Percentiles rank a stretch among this genome's conserved stretches.
These are phyloP conservation scores for Colletotrichum abscissum DNA, from an alignment of 2,329 filamentous ascomycete genomes.

Conservation along the genomic window DNA sequence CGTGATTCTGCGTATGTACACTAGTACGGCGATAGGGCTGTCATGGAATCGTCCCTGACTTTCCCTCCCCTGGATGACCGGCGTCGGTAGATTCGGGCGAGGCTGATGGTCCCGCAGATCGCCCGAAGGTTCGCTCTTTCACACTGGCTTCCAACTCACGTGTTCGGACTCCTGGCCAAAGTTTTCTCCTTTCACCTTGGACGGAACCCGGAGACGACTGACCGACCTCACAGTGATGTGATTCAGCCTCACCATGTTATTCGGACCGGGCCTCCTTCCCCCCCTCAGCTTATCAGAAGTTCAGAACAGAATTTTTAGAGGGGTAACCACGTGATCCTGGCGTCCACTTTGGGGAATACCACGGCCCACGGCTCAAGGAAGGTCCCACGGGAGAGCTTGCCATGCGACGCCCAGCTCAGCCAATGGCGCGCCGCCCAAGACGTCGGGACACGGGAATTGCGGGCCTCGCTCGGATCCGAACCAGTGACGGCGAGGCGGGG, in stretches of 20 bases:
- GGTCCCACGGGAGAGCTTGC: background rate
- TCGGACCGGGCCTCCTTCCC: slow-evolving; percentile 14
- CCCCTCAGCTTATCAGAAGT: background rate
- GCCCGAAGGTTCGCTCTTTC: background rate
- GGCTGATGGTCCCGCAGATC: slow-evolving; percentile 11
- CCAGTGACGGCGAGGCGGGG: slow-evolving; percentile 33
- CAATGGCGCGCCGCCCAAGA: slow-evolving; percentile 3
- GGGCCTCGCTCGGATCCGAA: slow-evolving; percentile 28
- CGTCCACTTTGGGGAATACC: background rate
- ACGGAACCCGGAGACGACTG: background rate
- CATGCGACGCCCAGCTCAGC: background rate
- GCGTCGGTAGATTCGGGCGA: slow-evolving; percentile 12
- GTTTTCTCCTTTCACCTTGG: background rate
- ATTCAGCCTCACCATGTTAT: slow-evolving; percentile 9
- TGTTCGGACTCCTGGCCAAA: background rate
- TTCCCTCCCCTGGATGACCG: background rate
- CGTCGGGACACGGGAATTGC: slow-evolving; percentile 13
- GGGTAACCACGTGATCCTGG: slow-evolving; percentile 22
- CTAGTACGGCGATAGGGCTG: slow-evolving; percentile 14
- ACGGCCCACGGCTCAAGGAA: no score
- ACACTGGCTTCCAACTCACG: background rate
- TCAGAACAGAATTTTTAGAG: slow-evolving; percentile 20
- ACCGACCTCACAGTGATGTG: slow-evolving; percentile 23
- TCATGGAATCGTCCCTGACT: background rate
- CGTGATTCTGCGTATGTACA: background rate